phyloP scores from a whole-genome alignment of 2,329 filamentous ascomycete species.

The Delphinella strobiligena region DNA sequence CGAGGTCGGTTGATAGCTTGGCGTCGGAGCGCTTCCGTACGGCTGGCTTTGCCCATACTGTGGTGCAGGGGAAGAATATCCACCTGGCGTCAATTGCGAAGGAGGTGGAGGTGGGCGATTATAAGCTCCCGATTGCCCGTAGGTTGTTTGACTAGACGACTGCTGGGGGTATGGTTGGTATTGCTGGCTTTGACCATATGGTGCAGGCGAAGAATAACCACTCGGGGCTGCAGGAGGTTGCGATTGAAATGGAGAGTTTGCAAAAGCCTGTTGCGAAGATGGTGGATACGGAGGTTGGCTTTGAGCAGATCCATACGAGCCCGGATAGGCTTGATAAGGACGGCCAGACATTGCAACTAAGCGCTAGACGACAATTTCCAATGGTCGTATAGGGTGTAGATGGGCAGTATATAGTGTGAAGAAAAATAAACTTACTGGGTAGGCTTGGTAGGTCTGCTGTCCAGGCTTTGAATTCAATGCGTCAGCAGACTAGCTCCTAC shows the following conservation, averaged over 20 bases:
- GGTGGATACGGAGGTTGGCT: constrained; percentile 29
- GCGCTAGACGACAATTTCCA: constrained; percentile 1
- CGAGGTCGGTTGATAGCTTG: neutral
- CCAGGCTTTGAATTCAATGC: constrained; percentile 14
- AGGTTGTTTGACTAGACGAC: constrained; percentile 15
- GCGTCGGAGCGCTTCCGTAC: neutral
- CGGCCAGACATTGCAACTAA: constrained; percentile 5
- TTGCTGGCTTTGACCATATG: constrained; percentile 14
- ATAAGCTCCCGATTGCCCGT: constrained; percentile 12
- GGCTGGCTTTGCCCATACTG: constrained; percentile 7
- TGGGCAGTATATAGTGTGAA: constrained; percentile 13
- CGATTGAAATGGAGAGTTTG: constrained; percentile 13
- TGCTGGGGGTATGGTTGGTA: constrained; percentile 20
- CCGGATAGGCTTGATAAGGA: constrained; percentile 9
- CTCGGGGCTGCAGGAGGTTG: constrained; percentile 7
- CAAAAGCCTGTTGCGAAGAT: constrained; percentile 26
- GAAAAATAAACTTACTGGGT: constrained; percentile 16
- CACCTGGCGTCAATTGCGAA: constrained; percentile 1
- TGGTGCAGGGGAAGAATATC: constrained; percentile 14
- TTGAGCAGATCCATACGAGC: constrained; percentile 16
- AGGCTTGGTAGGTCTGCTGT: constrained; percentile 43
- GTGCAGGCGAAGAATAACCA: constrained; percentile 21
- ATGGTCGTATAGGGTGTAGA: constrained; percentile 8
- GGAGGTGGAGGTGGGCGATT: constrained; percentile 2
- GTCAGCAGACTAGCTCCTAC: constrained; percentile 12